Base-by-base conservation (phyloP, 2,329 filamentous ascomycete species). In the Diaporthe citrichinensis region DNA sequence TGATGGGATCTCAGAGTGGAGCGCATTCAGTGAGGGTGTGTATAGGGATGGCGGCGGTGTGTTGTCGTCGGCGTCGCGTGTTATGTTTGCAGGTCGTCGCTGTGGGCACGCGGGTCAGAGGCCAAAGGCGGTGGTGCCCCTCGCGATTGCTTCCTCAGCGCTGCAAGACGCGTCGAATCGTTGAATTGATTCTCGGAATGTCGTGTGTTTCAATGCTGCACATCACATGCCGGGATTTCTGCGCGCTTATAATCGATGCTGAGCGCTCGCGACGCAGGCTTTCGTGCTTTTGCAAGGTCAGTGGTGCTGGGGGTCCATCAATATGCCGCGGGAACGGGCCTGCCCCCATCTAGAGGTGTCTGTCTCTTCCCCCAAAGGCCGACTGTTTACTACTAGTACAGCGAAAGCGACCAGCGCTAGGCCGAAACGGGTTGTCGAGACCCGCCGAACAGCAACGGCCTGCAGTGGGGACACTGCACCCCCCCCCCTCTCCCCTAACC, bases 1-100 rank as follows among this genome's bases (percentile, higher is more conserved):
- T 90, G 90, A 92, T 89, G 88, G 61, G 71, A 25, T 65, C 51
- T 58, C 61, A 41, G 49, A 49, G 53, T 62, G 53, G 46, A 51
- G 69, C 75, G 75, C 75, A 76, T 75, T 65, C 72, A 41, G 67
- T 58, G 31, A 41, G 34, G 31, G 31, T 53, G 28, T 28, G 15
- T 61, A 15, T 23, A 41, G 44, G 23, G 20, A 17, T 41, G 25
- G 71, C 71, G 39, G 51, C 34, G 25, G n/a, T 46, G 25, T 65
- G n/a, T 34, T n/a, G 55, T 49, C 46, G 58, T 72, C 58, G 59
- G 39, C 28, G 72, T 62, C 75, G 72, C 71, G 72, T 72, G 57
- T 59, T 41, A 12, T 71, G 55, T 51, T 61, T 67, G 58, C 57
- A 65, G 65, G 57, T 36, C 57, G 57, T 34, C 51, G 69, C 68